Percentiles rank a stretch among this genome's conserved stretches.
These are phyloP conservation scores for Ceratopteris richardii DNA, from an alignment of 75 land plant genomes.

Conservation along the genomic window DNA sequence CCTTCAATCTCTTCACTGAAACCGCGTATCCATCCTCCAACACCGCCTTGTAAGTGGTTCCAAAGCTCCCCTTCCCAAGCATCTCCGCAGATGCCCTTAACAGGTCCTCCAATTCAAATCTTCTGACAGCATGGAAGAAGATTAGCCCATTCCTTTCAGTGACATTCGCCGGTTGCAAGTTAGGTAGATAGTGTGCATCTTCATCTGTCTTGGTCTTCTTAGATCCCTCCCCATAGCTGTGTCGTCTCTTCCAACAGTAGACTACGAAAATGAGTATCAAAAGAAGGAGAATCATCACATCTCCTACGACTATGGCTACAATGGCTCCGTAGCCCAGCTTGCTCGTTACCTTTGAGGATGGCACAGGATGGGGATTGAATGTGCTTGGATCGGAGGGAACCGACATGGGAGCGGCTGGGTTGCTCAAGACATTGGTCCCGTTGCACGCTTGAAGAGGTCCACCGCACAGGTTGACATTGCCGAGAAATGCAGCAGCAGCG, in stretches of 20 bases:
- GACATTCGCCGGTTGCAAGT: slow-evolving; percentile 23
- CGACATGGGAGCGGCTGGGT: slow-evolving; percentile 10
- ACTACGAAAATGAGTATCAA: slow-evolving; percentile 30
- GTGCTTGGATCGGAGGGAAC: slow-evolving; percentile 58
- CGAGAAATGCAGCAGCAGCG: slow-evolving; percentile 18
- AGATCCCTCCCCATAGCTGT: not conserved
- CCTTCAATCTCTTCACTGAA: slow-evolving; percentile 72
- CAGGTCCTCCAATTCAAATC: slow-evolving; percentile 55
- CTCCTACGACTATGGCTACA: slow-evolving; percentile 61
- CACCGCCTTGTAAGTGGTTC: slow-evolving; percentile 63
- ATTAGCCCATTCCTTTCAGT: slow-evolving; percentile 28
- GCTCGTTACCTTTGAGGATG: slow-evolving; percentile 1
- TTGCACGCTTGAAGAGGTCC: slow-evolving; percentile 12
- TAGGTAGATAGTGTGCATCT: not conserved
- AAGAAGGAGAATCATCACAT: slow-evolving; percentile 39
- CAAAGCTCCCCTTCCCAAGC: slow-evolving; percentile 66
- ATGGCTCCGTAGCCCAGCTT: slow-evolving; percentile 49
- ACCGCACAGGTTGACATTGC: slow-evolving; percentile 24
- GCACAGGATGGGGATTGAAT: not conserved
- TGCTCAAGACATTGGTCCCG: not conserved
- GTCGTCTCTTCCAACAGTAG: slow-evolving; percentile 36
- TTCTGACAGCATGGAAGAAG: slow-evolving; percentile 25
- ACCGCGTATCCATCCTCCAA: slow-evolving; percentile 30
- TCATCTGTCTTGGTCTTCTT: slow-evolving; percentile 4
- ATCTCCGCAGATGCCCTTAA: slow-evolving; percentile 67